Percentiles rank a stretch among this genome's conserved stretches.
Conservation (phyloP, 305 asterid genomes). For the Coffea humblotiana region DNA sequence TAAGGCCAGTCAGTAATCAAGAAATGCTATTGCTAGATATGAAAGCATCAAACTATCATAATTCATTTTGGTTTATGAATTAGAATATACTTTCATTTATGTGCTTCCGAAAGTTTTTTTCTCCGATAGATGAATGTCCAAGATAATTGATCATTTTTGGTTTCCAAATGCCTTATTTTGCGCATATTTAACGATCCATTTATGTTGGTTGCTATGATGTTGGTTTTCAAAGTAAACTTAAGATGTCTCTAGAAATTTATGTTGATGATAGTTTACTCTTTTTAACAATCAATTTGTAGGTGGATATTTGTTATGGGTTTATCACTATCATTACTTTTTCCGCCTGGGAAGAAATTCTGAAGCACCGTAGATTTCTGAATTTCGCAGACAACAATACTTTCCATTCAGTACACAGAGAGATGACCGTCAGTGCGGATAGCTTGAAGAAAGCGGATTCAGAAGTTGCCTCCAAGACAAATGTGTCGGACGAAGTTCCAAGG, state of each 20-base stretch:
- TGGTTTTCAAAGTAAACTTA: not conserved
- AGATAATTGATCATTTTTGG: not conserved
- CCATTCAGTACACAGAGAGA: conserved; percentile 22
- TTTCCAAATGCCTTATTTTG: not conserved
- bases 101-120: not conserved
- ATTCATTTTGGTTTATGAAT: not conserved
- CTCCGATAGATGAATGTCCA: not conserved
- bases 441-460: conserved; percentile 36
- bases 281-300: conserved; percentile 25
- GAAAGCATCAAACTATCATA: not conserved
- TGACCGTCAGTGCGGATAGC: conserved; percentile 36
- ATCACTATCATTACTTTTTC: conserved; percentile 35
- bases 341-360: conserved; percentile 47
- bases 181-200: not conserved
- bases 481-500: conserved; percentile 31
- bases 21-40: not conserved
- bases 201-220: not conserved
- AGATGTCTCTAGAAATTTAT: not conserved
- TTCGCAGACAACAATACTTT: conserved; percentile 12
- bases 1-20: not conserved
- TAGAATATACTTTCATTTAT: not conserved
- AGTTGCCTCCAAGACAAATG: conserved; percentile 30
- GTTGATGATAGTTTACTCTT: not conserved
- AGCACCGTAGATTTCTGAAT: conserved; percentile 14
- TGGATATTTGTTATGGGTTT: conserved; percentile 28